Evolutionary conservation across 768 basidiomycete species (phyloP), one percentile per base, ranked within the genome.

Genomic region (Pisolithus marmoratus): DNA sequence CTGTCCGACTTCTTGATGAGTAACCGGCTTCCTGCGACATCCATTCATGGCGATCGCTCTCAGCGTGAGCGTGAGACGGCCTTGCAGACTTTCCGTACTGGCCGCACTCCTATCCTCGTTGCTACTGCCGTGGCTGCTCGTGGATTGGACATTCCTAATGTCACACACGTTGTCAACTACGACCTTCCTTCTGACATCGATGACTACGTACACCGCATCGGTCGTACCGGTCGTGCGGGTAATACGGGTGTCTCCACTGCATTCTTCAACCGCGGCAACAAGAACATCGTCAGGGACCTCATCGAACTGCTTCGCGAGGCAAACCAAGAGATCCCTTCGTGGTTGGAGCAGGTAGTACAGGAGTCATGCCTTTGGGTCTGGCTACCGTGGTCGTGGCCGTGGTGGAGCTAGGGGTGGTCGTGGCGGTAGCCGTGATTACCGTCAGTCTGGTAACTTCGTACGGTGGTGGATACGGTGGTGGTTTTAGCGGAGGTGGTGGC

Each of bases 111-210:
- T 31, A 87, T 98, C 71, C 76, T 99, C 61, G 96, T 99, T 52
- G 96, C 96, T 38, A 99, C 96, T 14, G 96, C 96, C 48, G 96
- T 99, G 51, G 96, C 96, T 31, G 96, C 96, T 51, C 93, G 96
- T 76, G 96, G 96, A 64, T 83, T 99, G 60, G 96, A 99, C 72
- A 98, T 99, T 61, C 96, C 96, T 56, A 96, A 99, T 70, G 96
- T 99, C 64, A 96, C 90, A 15, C 96, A 98, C 68, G 96, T 99
- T 64, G 79, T 98, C 76, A 95, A 97, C 70, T 98, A 97, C 71
- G 96, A 98, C 68, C 78, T 99, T 5, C 96, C 96, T 12, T 88
- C 88, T 54, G 96, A 98, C 72, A 94, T 99, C 57, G 96, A 98
- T 64, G 96, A 99, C 71, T 99, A 98, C 71, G 94, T 98, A 43